Evolutionary conservation across 768 basidiomycete species (phyloP).

Genomic region (Russula earlei): DNA sequence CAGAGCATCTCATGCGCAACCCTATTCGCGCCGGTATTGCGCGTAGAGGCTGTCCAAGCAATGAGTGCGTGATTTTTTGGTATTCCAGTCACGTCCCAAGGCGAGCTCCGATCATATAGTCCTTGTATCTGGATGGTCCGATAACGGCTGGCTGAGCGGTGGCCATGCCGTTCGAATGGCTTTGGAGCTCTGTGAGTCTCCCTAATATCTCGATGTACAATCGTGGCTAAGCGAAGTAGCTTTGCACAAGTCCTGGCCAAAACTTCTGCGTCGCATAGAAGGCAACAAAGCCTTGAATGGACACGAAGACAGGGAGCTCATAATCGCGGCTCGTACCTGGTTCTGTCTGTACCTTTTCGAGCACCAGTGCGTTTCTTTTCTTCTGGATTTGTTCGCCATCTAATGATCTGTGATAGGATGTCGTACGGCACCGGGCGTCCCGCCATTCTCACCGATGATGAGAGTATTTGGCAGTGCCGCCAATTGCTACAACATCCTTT

Average conservation of each 20-base stretch:
- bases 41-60: constrained; percentile 84
- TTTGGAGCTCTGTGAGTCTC: constrained; percentile 74
- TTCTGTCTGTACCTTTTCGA: constrained; percentile 91
- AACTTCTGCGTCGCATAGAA: constrained; percentile 69
- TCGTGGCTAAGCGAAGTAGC: constrained; percentile 33
- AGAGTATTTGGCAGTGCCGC: constrained; percentile 76
- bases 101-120: constrained; percentile 30
- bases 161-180: constrained; percentile 98
- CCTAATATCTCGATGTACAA: not conserved
- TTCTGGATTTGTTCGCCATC: not conserved
- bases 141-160: constrained; percentile 91
- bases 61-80: constrained; percentile 56
- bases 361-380: constrained; percentile 62
- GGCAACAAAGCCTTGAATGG: constrained; percentile 45
- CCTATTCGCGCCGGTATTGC: constrained; percentile 76
- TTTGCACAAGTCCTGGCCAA: constrained; percentile 88
- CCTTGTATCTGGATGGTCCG: constrained; percentile 88
- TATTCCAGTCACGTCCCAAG: not conserved
- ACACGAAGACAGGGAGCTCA: constrained; percentile 64
- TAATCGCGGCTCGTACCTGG: constrained; percentile 82
- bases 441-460: constrained; percentile 86
- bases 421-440: constrained; percentile 93
- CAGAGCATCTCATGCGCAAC: constrained; percentile 78
- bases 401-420: constrained; percentile 41
- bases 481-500: constrained; percentile 78